Evolutionary conservation across 164 flowering plant species (phyloP).

Genomic region (Magnolia sinica): DNA sequence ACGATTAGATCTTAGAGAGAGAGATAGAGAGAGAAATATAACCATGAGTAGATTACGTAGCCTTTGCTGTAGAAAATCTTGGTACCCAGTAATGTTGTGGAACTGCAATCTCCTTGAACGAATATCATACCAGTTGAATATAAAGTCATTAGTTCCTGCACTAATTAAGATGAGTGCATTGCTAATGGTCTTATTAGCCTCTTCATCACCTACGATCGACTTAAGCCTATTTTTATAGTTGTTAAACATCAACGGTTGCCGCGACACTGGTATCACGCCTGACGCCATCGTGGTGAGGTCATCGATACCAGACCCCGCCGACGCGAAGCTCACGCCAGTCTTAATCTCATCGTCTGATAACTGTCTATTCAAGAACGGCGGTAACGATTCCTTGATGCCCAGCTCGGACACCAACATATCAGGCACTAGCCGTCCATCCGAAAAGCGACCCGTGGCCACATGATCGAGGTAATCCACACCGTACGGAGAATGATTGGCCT

Average conservation of each 20-base stretch:
- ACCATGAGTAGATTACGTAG: constrained; percentile 1
- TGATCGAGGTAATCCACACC: constrained; percentile 39
- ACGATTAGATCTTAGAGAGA: no score
- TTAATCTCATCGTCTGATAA: constrained; percentile 29
- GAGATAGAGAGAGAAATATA: not conserved
- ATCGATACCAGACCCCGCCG: constrained; percentile 59
- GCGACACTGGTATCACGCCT: constrained; percentile 31
- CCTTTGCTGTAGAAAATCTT: constrained; percentile 33
- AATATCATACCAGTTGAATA: constrained; percentile 38
- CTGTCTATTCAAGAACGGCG: constrained; percentile 46
- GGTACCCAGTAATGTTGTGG: constrained; percentile 29
- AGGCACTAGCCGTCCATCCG: constrained; percentile 46
- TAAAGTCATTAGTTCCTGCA: constrained; percentile 58
- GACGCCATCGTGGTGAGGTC: constrained; percentile 22
- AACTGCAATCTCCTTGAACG: constrained; percentile 28
- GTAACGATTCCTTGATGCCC: constrained; percentile 46
- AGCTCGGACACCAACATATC: constrained; percentile 42
- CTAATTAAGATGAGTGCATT: constrained; percentile 39
- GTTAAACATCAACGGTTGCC: constrained; percentile 31
- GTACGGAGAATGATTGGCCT: constrained; percentile 37
- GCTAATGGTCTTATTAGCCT: constrained; percentile 24
- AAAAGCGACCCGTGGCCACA: constrained; percentile 57
- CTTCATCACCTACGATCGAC: constrained; percentile 43
- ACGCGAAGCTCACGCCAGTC: constrained; percentile 56
- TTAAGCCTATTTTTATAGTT: constrained; percentile 29